A percentile compares a stretch with the other conserved stretches of the same genome.
Evolutionary conservation across 495 filamentous ascomycete genomes (phyloP).

Genomic region (Aspergillus nanangensis): DNA sequence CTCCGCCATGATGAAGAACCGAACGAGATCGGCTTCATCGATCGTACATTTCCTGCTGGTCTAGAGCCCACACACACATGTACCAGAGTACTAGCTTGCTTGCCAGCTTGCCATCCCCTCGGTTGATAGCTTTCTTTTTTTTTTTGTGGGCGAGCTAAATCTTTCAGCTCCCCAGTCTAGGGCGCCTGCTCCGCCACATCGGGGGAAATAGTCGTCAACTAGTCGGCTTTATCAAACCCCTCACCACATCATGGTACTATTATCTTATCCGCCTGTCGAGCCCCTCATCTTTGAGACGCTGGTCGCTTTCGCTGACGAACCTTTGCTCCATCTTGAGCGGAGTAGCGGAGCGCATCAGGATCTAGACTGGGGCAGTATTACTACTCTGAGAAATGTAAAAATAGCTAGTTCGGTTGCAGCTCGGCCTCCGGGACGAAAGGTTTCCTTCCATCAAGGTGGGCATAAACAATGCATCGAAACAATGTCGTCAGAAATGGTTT

Average conservation of each 20-base stretch:
- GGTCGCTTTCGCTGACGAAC: neutral
- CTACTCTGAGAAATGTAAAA: neutral
- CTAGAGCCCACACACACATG: neutral
- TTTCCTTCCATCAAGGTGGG: too few species aligned
- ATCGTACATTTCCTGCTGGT: slow-evolving; percentile 5
- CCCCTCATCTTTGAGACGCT: slow-evolving; percentile 20
- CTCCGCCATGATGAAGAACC: slow-evolving; percentile 2
- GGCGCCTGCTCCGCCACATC: too few species aligned
- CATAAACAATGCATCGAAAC: neutral
- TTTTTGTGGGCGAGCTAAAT: neutral
- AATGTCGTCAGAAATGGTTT: neutral
- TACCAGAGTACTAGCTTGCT: neutral
- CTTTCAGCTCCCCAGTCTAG: neutral
- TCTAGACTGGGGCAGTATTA: slow-evolving; percentile 4
- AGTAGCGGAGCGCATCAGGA: slow-evolving; percentile 1
- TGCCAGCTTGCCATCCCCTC: too few species aligned
- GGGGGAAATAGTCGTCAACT: neutral
- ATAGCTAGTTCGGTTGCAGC: neutral
- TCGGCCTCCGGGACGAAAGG: too few species aligned
- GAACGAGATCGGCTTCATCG: neutral
- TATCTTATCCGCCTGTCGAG: slow-evolving; percentile 6
- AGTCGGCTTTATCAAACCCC: neutral
- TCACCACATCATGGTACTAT: neutral
- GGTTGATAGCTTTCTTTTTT: neutral
- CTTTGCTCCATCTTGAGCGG: neutral